phyloP scores from a whole-genome alignment of 768 basidiomycete genomes.

The Pleurotus giganteus region DNA sequence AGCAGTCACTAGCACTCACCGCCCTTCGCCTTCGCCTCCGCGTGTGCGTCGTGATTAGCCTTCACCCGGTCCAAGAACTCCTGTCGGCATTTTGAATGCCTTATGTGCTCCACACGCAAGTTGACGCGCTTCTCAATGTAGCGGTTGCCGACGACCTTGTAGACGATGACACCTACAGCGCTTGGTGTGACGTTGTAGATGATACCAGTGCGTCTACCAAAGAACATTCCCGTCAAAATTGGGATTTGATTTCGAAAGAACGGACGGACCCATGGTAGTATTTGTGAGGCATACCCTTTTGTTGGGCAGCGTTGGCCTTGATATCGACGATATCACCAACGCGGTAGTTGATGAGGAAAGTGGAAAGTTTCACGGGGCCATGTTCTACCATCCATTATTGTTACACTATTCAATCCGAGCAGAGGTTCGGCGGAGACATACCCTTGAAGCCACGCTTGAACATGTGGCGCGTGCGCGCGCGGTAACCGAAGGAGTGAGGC shows the following conservation, averaged over 20 bases:
- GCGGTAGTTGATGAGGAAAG: slow-evolving; percentile 89
- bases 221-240: not conserved
- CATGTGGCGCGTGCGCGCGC: slow-evolving; percentile 99
- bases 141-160: slow-evolving; percentile 98
- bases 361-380: slow-evolving; percentile 87
- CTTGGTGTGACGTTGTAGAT: slow-evolving; percentile 97
- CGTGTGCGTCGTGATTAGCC: slow-evolving; percentile 81
- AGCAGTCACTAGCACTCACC: slow-evolving; percentile 48
- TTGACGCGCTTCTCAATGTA: slow-evolving; percentile 99
- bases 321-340: slow-evolving; percentile 99
- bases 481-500: slow-evolving; percentile 99
- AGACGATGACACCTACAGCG: slow-evolving; percentile 93
- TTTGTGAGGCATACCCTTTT: slow-evolving; percentile 99
- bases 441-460: slow-evolving; percentile 99
- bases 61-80: slow-evolving; percentile 97
- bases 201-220: slow-evolving; percentile 87
- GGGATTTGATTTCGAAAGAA: slow-evolving; percentile 1
- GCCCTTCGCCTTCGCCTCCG: slow-evolving; percentile 86
- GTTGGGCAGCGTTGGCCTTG: slow-evolving; percentile 98
- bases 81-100: slow-evolving; percentile 95
- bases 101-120: slow-evolving; percentile 93
- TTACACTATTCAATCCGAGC: slow-evolving; percentile 11
- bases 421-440: slow-evolving; percentile 34
- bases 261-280: slow-evolving; percentile 89
- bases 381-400: slow-evolving; percentile 53